Conservation (phyloP, 176 grass and related monocot genomes). For the Carex kokanica region DNA sequence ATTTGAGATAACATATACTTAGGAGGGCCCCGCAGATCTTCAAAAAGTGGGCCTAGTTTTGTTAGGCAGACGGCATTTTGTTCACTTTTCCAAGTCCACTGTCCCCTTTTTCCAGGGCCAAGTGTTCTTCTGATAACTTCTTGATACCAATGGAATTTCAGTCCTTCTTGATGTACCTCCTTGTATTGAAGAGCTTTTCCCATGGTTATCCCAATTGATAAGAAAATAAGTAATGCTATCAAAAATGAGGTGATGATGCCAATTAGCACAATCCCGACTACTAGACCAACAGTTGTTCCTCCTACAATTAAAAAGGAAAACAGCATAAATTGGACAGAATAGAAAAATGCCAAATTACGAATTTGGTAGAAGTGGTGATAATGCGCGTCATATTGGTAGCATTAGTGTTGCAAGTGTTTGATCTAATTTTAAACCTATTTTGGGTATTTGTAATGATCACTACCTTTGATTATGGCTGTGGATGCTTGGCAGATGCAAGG, state of each 20-base stretch:
- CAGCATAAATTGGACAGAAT: neutral
- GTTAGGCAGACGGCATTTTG: conserved; percentile 30
- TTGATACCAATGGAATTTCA: conserved; percentile 66
- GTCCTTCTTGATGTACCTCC: conserved; percentile 63
- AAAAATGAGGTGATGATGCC: conserved; percentile 48
- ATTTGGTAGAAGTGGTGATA: neutral
- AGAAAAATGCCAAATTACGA: conserved; percentile 1
- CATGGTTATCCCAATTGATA: conserved; percentile 73
- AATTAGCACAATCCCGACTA: conserved; percentile 45
- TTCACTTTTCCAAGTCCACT: conserved; percentile 75
- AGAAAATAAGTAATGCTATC: conserved; percentile 60
- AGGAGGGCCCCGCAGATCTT: conserved; percentile 80
- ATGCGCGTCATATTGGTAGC: neutral
- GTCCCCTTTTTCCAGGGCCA: conserved; percentile 69
- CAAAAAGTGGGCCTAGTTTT: conserved; percentile 75
- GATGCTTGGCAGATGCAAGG: conserved; percentile 75
- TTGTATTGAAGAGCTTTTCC: conserved; percentile 77
- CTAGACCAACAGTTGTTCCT: conserved; percentile 39
- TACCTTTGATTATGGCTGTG: conserved; percentile 53
- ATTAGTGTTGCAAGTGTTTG: neutral
- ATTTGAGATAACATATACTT: conserved; percentile 79
- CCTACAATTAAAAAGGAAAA: conserved; percentile 31
- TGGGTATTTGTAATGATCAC: neutral
- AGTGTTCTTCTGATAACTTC: conserved; percentile 52
- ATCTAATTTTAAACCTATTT: neutral